Evolutionary conservation across 805 yeast species (phyloP), one percentile per base, ranked within the genome.

Genomic region (Candida awuae): DNA sequence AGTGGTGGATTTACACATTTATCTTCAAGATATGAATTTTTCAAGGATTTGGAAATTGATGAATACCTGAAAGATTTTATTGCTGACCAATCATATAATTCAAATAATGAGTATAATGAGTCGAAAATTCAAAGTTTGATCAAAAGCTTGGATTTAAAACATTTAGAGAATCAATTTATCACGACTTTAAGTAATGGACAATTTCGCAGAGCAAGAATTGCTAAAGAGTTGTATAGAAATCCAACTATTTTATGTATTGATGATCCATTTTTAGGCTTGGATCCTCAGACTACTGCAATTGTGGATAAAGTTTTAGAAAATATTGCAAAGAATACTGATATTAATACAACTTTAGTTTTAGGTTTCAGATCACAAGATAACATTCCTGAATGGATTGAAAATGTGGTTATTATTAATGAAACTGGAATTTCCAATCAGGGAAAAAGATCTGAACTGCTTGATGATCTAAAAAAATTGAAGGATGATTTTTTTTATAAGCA

Each of bases 141-240:
- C 8, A 56, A 63, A 4, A 59, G 62, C 21, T 68, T 92, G 40
- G 66, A 73, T 35, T 63, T 90, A 43, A 59, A 56, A 6, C 77
- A 73, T 0, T 58, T 87, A 34, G 66, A 74, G 38, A 68, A 75
- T 39, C 73, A 85, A 43, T 90, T 94, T 86, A 75, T 84, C 25
- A 84, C 85, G 56, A 84, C 90, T 0, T 64, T 92, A 32, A 84
- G 95, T 57, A 92, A 92, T 58, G 98, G 98, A 0, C 98, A 92
- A 59, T 77, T 84, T 56, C 70, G 98, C 50, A 67, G 98, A 36
- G 95, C 97, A 0, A 69, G 96, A 44, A 62, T 92, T 20, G 97
- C 96, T 0, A 71, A 73, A 44, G 77, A 87, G 0, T 51, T 92
- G 31, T 68, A 85, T 39, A 65, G 67, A 32, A 63, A 71, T 25